Conservation (phyloP, 2,329 filamentous ascomycete genomes). For the Xylariaceae sp. region DNA sequence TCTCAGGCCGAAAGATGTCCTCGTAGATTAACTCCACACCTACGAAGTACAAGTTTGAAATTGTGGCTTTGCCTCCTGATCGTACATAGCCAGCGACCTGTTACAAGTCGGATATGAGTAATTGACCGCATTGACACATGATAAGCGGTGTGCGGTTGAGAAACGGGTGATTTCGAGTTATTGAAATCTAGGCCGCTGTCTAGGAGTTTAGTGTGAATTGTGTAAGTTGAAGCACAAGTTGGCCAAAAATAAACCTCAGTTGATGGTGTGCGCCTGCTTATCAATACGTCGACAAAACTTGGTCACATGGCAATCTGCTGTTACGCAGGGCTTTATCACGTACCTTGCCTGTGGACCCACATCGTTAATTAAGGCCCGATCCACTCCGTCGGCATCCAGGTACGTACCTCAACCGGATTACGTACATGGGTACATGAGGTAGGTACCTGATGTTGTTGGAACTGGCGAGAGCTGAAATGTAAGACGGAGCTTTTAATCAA, state of each 20-base stretch:
- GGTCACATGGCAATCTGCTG: background rate
- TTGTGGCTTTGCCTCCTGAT: too few species aligned
- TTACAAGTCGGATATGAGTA: too few species aligned
- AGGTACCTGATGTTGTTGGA: too few species aligned
- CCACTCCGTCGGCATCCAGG: background rate
- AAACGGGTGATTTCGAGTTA: background rate
- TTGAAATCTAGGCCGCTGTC: background rate
- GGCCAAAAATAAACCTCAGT: too few species aligned
- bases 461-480: too few species aligned
- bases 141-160: background rate
- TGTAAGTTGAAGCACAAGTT: too few species aligned
- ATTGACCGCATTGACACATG: background rate
- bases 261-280: conserved; percentile 1
- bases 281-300: background rate
- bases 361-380: background rate
- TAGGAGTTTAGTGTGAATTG: background rate
- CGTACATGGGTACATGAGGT: too few species aligned
- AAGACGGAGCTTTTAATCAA: too few species aligned
- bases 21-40: conserved; percentile 17
- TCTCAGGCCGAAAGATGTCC: background rate
- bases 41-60: background rate
- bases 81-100: too few species aligned
- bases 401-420: too few species aligned
- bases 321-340: background rate
- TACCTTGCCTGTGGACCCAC: background rate